Conservation (phyloP, 1,284 basidiomycete species). For the Gomphus bonarii region DNA sequence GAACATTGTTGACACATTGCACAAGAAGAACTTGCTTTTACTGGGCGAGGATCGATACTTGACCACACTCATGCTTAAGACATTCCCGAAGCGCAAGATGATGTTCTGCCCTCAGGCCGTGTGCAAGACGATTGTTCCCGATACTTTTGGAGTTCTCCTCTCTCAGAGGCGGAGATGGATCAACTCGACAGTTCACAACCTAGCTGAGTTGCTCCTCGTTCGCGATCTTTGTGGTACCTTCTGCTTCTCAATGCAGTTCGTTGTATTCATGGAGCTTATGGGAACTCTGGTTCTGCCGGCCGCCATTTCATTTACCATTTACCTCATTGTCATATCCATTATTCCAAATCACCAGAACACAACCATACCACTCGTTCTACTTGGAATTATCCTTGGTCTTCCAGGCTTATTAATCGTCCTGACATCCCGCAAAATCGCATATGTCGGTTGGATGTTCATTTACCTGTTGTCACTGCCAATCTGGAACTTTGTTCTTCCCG, state of each 20-base stretch:
- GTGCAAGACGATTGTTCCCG: constrained; percentile 96
- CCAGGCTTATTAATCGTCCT: constrained; percentile 92
- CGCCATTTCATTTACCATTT: constrained; percentile 92
- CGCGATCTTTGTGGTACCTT: constrained; percentile 92
- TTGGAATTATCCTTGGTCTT: constrained; percentile 90
- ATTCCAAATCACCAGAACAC: constrained; percentile 73
- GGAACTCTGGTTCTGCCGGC: constrained; percentile 96
- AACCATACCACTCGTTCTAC: constrained; percentile 89
- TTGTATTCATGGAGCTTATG: constrained; percentile 95
- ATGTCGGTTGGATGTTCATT: constrained; percentile 95
- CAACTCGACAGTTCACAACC: constrained; percentile 98
- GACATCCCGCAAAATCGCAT: constrained; percentile 88
- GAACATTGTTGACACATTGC: constrained; percentile 93
- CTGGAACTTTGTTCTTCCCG: constrained; percentile 93
- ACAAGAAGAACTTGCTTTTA: constrained; percentile 98
- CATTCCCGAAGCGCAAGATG: constrained; percentile 99
- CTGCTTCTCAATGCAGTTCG: constrained; percentile 97
- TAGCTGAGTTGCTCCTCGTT: constrained; percentile 89
- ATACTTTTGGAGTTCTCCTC: constrained; percentile 88
- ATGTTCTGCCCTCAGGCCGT: constrained; percentile 97
- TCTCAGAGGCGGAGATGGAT: constrained; percentile 99
- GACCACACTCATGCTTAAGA: constrained; percentile 92
- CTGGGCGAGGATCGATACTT: constrained; percentile 99
- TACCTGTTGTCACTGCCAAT: constrained; percentile 90
- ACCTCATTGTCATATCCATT: constrained; percentile 80